Evolutionary conservation across 495 filamentous ascomycete species (phyloP), one percentile per base, ranked within the genome.

Genomic region (Wilcoxina mikolae): DNA sequence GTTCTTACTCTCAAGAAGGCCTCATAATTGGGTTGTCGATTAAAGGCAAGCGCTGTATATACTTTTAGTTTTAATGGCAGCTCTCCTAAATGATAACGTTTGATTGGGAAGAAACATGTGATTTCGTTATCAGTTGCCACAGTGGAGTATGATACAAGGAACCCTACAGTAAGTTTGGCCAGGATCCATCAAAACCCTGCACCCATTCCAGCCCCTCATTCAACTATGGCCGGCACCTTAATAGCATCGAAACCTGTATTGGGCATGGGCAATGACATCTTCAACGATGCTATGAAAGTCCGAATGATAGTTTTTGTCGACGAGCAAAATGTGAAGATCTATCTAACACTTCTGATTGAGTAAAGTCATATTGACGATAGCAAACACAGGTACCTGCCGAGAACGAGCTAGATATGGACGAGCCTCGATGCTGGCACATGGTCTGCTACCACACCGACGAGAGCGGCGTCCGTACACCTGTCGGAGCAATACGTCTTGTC

Each of bases 381-480:
- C 4, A 39, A 18, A 15, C 20, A 39, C 35, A 46, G 43, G 76
- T 84, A 25, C 75, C 82, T 0, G 66, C 78, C 0, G 76, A 77
- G 2, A 74, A 75, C 60, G 90, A 96, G 61, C 72, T 84, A 60
- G 90, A 96, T 70, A 68, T 68, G 2, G 86, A 95, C 66, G 90
- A 96, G 66, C 18, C 69, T 1, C 76, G 85, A 5, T 79, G 77
- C 56, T 87, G 78, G 71, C 88, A 95, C 66, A 94, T 84, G 82
- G 77, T 94, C 26, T 69, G 80, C 25, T 93, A 87, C 68, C 78
- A 76, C 35, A 71, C 76, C 41, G 68, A 71, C 55, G 67, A 58
- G 54, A 54, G 55, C 3, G 53, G 67, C 38, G 26, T 64, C 46
- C 51, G 27, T 12, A 54, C 72, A 0, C 81, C 86, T 3, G 78